Evolutionary conservation across 345 rosid genomes (phyloP).

Genomic region (Capsella bursapastoris): DNA sequence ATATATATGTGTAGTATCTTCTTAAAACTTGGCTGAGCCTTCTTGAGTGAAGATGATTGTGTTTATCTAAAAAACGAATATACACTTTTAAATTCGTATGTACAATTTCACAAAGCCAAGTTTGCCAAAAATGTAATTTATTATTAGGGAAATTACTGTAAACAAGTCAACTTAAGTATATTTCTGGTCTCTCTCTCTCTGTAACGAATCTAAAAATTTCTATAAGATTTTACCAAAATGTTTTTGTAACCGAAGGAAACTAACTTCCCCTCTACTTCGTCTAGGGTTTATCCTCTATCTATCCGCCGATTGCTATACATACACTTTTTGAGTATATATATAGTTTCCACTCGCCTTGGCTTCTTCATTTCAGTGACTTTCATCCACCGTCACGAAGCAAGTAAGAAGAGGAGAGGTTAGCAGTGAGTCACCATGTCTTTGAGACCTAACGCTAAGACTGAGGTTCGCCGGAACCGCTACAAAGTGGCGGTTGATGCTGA

Average conservation of each 20-base stretch:
- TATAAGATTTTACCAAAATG: not conserved
- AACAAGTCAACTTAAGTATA: not conserved
- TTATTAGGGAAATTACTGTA: too few species aligned
- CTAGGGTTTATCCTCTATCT: slow-evolving; percentile 38
- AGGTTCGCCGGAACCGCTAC: slow-evolving; percentile 74
- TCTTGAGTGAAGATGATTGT: slow-evolving; percentile 21
- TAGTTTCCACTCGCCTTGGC: not conserved
- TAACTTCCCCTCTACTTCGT: slow-evolving; percentile 24
- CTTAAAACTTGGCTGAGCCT: not conserved
- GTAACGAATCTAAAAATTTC: not conserved
- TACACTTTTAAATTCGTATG: slow-evolving; percentile 11
- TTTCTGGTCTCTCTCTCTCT: too few species aligned
- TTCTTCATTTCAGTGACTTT: not conserved
- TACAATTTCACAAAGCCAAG: not conserved
- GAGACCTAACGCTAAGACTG: slow-evolving; percentile 78
- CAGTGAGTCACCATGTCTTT: slow-evolving; percentile 59
- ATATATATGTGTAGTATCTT: slow-evolving; percentile 24
- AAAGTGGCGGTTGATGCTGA: slow-evolving; percentile 87
- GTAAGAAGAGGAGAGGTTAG: not conserved
- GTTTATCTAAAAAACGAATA: slow-evolving; percentile 11
- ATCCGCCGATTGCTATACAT: slow-evolving; percentile 39
- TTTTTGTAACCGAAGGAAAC: slow-evolving; percentile 27
- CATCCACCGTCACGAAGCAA: slow-evolving; percentile 3
- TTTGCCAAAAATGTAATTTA: not conserved
- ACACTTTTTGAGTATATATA: not conserved